Evolutionary conservation across 768 basidiomycete genomes (phyloP).

Genomic region (Collybia sp.): DNA sequence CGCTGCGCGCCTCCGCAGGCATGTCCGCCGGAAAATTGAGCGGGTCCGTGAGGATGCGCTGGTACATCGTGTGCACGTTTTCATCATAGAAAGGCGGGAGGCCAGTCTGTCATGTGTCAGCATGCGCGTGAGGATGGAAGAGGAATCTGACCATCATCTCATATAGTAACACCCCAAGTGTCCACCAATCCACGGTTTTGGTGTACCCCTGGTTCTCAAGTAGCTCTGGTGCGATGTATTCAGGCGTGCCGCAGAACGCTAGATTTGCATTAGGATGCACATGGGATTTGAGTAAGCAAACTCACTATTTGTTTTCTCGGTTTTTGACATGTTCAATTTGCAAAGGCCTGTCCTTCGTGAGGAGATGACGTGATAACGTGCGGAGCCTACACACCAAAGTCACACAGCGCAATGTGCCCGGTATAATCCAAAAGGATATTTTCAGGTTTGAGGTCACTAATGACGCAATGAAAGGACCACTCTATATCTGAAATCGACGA

Average conservation of each 20-base stretch:
- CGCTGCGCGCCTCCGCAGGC: slow-evolving; percentile 79
- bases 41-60: slow-evolving; percentile 91
- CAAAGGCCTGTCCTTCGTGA: slow-evolving; percentile 55
- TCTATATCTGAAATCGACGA: slow-evolving; percentile 1
- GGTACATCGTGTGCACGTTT: slow-evolving; percentile 97
- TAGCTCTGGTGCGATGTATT: slow-evolving; percentile 97
- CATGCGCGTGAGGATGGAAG: slow-evolving; percentile 7
- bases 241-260: slow-evolving; percentile 98
- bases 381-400: slow-evolving; percentile 61
- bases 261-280: slow-evolving; percentile 4
- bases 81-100: slow-evolving; percentile 99
- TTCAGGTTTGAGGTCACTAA: slow-evolving; percentile 95
- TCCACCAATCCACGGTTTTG: slow-evolving; percentile 99
- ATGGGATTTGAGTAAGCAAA: slow-evolving; percentile 1
- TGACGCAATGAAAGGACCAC: not conserved
- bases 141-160: slow-evolving; percentile 80
- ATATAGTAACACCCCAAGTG: slow-evolving; percentile 90
- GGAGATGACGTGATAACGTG: not conserved
- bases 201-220: slow-evolving; percentile 96
- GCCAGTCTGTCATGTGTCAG: slow-evolving; percentile 57
- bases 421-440: slow-evolving; percentile 98
- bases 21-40: slow-evolving; percentile 90
- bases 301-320: slow-evolving; percentile 95
- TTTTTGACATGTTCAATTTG: slow-evolving; percentile 96
- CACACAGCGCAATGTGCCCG: slow-evolving; percentile 96